Base-by-base conservation (phyloP, 306 rosid species). In the Cicer pinnatifidum region DNA sequence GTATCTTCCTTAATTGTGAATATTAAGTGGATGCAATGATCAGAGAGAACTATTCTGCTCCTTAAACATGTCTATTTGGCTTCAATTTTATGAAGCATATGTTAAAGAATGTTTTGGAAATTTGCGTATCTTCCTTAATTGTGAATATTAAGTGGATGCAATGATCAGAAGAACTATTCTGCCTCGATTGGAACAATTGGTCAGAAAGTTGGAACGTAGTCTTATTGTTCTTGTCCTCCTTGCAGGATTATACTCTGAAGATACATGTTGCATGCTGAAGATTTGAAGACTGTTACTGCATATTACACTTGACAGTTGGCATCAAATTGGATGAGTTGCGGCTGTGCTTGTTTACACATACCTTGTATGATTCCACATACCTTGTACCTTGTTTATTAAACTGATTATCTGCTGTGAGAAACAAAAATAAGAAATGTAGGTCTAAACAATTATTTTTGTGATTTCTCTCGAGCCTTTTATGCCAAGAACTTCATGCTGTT, bases 281-380 rank as follows among this genome's bases (percentile, higher is more conserved):
- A 53, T 59, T 67, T 66, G 54, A 52, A 17, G 59, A 66, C 72
- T 77, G 38, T 65, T 54, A 41, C 82, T 61, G 15, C 46, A 66
- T 79, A 41, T 17, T 64, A 45, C 80, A 61, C 41, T 28, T 8
- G 41, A 58, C 81, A 11, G 38, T 66, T 15, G 62, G 43, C 33
- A 9, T 70, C 69, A 76, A 67, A 51, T 75, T 81, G 83, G 75
- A 81, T 52, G 77, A 35, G 75, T 51, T 71, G 76, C 84, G 17
- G 44, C 78, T 9, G 37, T 69, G 52, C 69, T 59, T 84, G 64
- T 53, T 72, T 39, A 37, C 40, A 53, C 75, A 78, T 59, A 70
- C 47, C 65, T 66, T 75, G 88, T 81, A 81, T 12, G 81, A 81
- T 50, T 78, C 60, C 56, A 9, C 76, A 75, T 62, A 41, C 78